Conservation (phyloP, 2,329 filamentous ascomycete genomes). For the Periconia sp. region DNA sequence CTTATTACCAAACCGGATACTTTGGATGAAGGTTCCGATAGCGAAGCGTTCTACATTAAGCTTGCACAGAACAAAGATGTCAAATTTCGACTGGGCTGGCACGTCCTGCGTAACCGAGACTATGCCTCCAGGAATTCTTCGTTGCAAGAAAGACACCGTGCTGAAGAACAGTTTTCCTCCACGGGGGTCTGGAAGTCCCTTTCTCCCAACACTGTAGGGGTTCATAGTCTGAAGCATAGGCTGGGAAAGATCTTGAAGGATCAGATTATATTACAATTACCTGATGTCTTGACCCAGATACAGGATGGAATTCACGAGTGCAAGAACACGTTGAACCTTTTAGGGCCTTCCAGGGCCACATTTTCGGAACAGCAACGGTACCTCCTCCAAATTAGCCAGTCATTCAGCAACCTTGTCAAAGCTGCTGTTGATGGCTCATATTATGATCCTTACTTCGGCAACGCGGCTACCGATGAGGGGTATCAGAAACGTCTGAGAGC, state of each 20-base stretch:
- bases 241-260: conserved; percentile 25
- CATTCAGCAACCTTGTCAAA: conserved; percentile 49
- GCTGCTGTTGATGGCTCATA: conserved; percentile 51
- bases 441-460: conserved; percentile 53
- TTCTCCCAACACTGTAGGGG: conserved; percentile 31
- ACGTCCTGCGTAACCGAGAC: conserved; percentile 54
- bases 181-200: conserved; percentile 35
- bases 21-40: conserved; percentile 41
- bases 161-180: conserved; percentile 40
- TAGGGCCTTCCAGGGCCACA: conserved; percentile 54
- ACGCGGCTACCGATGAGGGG: conserved; percentile 9
- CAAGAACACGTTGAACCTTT: conserved; percentile 38
- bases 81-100: conserved; percentile 52
- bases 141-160: conserved; percentile 41
- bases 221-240: conserved; percentile 15
- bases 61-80: conserved; percentile 44
- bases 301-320: conserved; percentile 16
- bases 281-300: conserved; percentile 30
- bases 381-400: conserved; percentile 47
- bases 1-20: conserved; percentile 61
- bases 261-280: conserved; percentile 21
- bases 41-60: conserved; percentile 44
- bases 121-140: conserved; percentile 28
- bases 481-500: conserved; percentile 24
- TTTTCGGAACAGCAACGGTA: conserved; percentile 52